These are phyloP conservation scores for Spongospora subterranea DNA, from an alignment of 208 protist genomes.

Conservation along the genomic window DNA sequence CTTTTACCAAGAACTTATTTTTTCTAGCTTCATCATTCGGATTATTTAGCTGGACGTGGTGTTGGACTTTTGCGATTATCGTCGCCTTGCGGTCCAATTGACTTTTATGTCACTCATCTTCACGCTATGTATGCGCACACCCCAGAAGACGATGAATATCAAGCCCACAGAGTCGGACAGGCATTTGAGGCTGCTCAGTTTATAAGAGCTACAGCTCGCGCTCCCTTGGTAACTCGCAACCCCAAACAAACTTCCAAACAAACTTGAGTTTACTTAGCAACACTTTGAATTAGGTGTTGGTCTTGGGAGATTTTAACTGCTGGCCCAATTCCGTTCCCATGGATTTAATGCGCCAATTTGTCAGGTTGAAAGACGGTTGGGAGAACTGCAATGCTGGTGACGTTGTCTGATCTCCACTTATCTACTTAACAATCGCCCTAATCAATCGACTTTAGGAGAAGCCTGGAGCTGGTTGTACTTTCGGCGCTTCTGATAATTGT, in stretches of 20 bases:
- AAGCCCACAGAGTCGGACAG: slow-evolving; percentile 5
- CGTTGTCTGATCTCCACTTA: too few species aligned
- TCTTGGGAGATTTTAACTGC: slow-evolving; percentile 49
- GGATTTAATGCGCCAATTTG: slow-evolving; percentile 7
- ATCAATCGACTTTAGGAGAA: too few species aligned
- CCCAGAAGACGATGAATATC: slow-evolving; percentile 29
- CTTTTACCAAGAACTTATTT: neutral
- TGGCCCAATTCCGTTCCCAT: slow-evolving; percentile 33
- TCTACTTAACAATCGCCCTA: too few species aligned
- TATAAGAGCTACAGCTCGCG: slow-evolving; percentile 32
- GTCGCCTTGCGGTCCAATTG: slow-evolving; percentile 14
- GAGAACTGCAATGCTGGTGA: neutral
- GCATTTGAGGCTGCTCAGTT: slow-evolving; percentile 38
- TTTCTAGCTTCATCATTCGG: slow-evolving; percentile 10
- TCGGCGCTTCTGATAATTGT: neutral
- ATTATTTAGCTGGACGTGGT: slow-evolving; percentile 36
- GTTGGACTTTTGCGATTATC: slow-evolving; percentile 3
- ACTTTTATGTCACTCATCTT: slow-evolving; percentile 29
- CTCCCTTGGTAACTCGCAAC: slow-evolving; percentile 24
- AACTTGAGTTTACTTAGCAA: too few species aligned
- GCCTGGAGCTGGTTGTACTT: slow-evolving; percentile 32
- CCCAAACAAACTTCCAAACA: neutral
- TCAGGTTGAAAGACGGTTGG: neutral
- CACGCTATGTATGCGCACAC: slow-evolving; percentile 42
- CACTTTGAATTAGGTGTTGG: too few species aligned